These are phyloP conservation scores for Phytopythium montanum DNA, from an alignment of 352 stramenopile genomes.

Conservation along the genomic window DNA sequence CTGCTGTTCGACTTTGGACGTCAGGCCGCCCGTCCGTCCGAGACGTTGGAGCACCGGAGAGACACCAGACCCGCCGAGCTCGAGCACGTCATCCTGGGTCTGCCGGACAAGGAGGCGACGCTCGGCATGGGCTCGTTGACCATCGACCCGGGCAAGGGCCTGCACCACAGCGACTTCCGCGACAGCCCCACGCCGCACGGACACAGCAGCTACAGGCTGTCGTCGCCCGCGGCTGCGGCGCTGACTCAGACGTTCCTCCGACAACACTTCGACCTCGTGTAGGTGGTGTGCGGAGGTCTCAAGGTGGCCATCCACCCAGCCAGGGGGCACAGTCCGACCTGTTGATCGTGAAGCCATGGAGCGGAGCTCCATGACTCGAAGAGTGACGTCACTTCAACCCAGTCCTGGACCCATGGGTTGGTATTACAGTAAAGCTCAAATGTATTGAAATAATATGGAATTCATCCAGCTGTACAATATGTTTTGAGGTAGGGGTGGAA, in stretches of 20 bases:
- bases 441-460: too few relatives aligned
- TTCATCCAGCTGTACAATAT: background rate
- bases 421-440: too few relatives aligned
- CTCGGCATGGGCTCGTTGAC: background rate
- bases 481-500: background rate
- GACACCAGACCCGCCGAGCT: background rate
- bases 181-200: conserved; percentile 26
- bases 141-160: conserved; percentile 4
- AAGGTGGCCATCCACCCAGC: too few relatives aligned
- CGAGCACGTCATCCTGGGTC: background rate
- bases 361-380: too few relatives aligned
- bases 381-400: background rate
- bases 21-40: conserved; percentile 2
- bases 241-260: conserved; percentile 4
- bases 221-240: conserved; percentile 14
- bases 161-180: conserved; percentile 33
- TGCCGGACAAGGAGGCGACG: background rate
- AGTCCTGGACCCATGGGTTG: too few relatives aligned
- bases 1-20: conserved; percentile 53
- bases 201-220: conserved; percentile 25
- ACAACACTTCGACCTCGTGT: conserved; percentile 3
- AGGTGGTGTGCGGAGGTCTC: too few relatives aligned
- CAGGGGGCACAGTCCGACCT: too few relatives aligned
- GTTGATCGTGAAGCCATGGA: background rate
- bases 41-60: background rate